Evolutionary conservation across 768 basidiomycete species (phyloP).

Genomic region (Crepidotus variabilis): DNA sequence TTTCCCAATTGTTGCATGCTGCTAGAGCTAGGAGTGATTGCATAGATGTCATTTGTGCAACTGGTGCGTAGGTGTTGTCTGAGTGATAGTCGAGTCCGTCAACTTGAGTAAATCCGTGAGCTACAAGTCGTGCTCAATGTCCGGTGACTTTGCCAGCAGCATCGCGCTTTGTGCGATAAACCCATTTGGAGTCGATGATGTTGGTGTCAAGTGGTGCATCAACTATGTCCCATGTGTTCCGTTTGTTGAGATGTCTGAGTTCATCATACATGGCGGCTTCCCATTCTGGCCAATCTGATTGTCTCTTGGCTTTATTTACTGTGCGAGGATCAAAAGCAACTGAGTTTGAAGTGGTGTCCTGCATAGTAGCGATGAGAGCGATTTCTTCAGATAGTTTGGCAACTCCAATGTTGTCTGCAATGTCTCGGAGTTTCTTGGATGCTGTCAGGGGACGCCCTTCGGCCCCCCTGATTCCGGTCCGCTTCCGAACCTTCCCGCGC

Average conservation of each 20-base stretch:
- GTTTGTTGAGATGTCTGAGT: neutral
- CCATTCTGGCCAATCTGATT: neutral
- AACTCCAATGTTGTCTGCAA: neutral
- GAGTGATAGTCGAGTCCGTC: slow-evolving; percentile 32
- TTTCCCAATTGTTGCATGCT: slow-evolving; percentile 26
- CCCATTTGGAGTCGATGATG: slow-evolving; percentile 26
- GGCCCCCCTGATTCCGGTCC: too few species aligned
- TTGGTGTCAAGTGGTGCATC: slow-evolving; percentile 5
- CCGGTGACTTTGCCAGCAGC: slow-evolving; percentile 24
- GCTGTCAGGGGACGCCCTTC: too few species aligned
- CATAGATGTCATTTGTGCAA: slow-evolving; percentile 27
- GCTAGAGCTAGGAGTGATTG: slow-evolving; percentile 30
- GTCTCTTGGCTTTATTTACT: neutral
- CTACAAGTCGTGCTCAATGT: slow-evolving; percentile 30
- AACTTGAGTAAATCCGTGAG: slow-evolving; percentile 32
- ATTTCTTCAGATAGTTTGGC: neutral
- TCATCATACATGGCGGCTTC: neutral
- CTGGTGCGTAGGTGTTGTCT: slow-evolving; percentile 23
- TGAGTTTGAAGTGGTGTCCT: neutral
- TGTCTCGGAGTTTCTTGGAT: neutral
- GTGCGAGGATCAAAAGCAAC: neutral
- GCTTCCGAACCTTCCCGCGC: too few species aligned
- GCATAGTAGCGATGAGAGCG: neutral
- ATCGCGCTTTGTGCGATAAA: slow-evolving; percentile 31
- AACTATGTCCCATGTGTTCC: neutral